A percentile compares a stretch with the other conserved stretches of the same genome.
Evolutionary conservation across 257 asterid genomes (phyloP).

Genomic region (Coffea canephora): DNA sequence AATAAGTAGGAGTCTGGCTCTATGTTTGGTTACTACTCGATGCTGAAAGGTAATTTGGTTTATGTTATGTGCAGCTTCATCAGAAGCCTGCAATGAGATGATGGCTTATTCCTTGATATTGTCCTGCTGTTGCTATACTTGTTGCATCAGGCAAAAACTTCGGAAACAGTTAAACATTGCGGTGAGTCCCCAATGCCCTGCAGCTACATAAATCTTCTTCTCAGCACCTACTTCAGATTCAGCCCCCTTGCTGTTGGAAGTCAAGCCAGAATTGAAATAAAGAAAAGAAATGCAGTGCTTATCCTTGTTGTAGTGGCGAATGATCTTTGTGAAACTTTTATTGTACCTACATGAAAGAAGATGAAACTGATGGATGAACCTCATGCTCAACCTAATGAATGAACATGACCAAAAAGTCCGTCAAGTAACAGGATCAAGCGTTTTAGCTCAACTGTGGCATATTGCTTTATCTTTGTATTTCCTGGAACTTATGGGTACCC

Average conservation of each 20-base stretch:
- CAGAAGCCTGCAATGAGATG: slow-evolving; percentile 79
- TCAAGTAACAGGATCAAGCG: neutral
- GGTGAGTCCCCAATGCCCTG: slow-evolving; percentile 33
- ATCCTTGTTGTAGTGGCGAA: neutral
- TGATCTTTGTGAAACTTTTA: neutral
- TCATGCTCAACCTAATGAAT: neutral
- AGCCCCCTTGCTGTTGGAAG: neutral
- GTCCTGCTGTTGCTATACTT: slow-evolving; percentile 93
- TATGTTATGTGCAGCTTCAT: slow-evolving; percentile 63
- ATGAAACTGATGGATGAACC: neutral
- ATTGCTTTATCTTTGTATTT: neutral
- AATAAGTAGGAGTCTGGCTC: neutral
- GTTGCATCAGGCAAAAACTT: slow-evolving; percentile 81
- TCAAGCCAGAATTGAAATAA: neutral
- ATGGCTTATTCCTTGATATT: slow-evolving; percentile 83
- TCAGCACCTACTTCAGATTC: neutral
- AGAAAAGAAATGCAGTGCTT: neutral
- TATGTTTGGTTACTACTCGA: neutral
- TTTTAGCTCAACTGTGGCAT: neutral
- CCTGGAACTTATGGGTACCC: slow-evolving; percentile 5
- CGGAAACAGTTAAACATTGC: slow-evolving; percentile 60
- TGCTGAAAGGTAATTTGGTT: slow-evolving; percentile 10
- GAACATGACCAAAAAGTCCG: neutral
- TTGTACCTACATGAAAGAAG: neutral
- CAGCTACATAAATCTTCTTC: neutral